These are phyloP conservation scores for Mesembryanthemum crystallinum DNA, from an alignment of 148 eudicot species.

Conservation along the genomic window DNA sequence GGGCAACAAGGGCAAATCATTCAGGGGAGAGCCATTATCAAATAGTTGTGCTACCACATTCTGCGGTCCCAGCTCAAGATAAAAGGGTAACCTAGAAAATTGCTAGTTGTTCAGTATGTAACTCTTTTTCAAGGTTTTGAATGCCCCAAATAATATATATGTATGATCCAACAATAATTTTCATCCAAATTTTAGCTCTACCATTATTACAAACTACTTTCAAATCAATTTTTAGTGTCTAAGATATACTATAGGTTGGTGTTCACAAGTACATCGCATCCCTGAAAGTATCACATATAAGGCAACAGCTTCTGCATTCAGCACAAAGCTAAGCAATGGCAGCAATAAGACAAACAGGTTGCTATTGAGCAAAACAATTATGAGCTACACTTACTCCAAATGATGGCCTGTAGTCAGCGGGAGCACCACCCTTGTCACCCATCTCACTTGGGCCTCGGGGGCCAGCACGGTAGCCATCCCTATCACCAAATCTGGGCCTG, in stretches of 20 bases:
- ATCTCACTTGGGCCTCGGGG: conserved; percentile 57
- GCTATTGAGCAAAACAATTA: background rate
- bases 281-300: background rate
- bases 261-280: background rate
- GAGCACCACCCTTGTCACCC: conserved; percentile 93
- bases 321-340: background rate
- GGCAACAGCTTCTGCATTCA: background rate
- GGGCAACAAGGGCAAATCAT: no score
- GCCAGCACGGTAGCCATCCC: conserved; percentile 80
- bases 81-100: no score
- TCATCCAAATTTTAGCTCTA: no score
- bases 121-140: no score
- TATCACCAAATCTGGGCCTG: conserved; percentile 75
- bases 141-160: no score
- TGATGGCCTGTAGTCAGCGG: conserved; percentile 76
- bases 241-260: background rate
- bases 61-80: no score
- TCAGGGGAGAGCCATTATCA: no score
- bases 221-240: background rate
- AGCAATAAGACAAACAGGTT: background rate
- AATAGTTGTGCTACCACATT: background rate
- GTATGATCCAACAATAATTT: no score
- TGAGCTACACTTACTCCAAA: conserved; percentile 41
- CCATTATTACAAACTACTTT: no score
- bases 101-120: no score